A percentile compares a stretch with the other conserved stretches of the same genome.
These are phyloP conservation scores for Rhododendron molle DNA, from an alignment of 148 eudicot species.

Conservation along the genomic window DNA sequence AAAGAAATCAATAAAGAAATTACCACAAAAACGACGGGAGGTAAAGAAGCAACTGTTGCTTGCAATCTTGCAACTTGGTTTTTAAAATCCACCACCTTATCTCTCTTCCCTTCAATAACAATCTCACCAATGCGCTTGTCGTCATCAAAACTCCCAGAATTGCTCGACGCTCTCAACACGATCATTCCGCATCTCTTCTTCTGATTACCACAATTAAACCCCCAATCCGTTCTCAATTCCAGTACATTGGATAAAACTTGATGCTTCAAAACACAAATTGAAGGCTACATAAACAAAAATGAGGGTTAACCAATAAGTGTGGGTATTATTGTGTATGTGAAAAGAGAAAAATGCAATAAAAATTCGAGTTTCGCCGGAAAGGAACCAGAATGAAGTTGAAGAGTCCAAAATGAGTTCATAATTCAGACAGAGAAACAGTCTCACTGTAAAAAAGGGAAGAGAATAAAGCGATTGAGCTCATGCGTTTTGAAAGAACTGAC, in stretches of 20 bases:
- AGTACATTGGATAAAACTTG: slow-evolving; percentile 13
- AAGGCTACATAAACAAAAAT: neutral
- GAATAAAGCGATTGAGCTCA: neutral
- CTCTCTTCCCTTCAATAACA: slow-evolving; percentile 2
- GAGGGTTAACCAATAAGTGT: neutral
- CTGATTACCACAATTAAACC: slow-evolving; percentile 8
- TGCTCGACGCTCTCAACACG: slow-evolving; percentile 20
- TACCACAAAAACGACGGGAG: slow-evolving; percentile 31
- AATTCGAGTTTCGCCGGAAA: slow-evolving; percentile 14
- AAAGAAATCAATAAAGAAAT: neutral
- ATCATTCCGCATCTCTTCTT: slow-evolving; percentile 16
- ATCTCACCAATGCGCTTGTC: slow-evolving; percentile 12
- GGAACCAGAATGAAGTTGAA: slow-evolving; percentile 17
- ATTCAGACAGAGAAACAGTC: neutral
- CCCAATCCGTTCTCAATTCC: slow-evolving; percentile 7
- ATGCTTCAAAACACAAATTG: slow-evolving; percentile 15
- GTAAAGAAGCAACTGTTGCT: slow-evolving; percentile 28
- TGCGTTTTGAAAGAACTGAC: neutral
- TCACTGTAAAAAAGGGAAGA: neutral
- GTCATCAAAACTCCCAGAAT: slow-evolving; percentile 12
- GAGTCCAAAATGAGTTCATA: slow-evolving; percentile 35
- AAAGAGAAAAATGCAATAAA: neutral
- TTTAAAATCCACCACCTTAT: neutral
- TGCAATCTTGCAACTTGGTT: slow-evolving; percentile 20
- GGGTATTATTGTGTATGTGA: too few species aligned